Evolutionary conservation across 192 early-diverging fungal species (phyloP), one percentile per base, ranked within the genome.

Genomic region (Linnemannia elongata): DNA sequence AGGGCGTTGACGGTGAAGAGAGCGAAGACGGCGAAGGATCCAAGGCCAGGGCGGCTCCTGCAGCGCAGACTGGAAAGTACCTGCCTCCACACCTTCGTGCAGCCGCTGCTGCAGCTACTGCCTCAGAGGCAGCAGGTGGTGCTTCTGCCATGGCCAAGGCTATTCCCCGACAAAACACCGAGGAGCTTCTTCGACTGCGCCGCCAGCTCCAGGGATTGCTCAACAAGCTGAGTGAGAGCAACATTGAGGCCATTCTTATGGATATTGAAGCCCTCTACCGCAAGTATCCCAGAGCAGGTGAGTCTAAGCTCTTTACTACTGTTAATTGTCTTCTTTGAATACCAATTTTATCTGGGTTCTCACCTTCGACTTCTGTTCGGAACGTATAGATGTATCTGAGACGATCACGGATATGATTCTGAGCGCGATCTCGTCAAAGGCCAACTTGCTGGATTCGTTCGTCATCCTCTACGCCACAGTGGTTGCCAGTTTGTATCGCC

Each of bases 381-480:
- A 33, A 66, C 4, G 0, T 22, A n/a, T 87, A 95, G 94, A 97
- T 88, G 96, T 98, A 18, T 97, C 95, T n/a, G 91, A 96, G 45
- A 96, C 96, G 7, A 90, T 97, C 24, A 96, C 96, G 1, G 93
- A 93, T 15, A 81, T 96, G 54, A 93, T 98, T 33, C 77, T 98
- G 49, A 89, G 93, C 18, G 93, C 95, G 30, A 95, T 99, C 54
- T 92, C 93, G 33, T 95, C 95, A 79, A 96, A 95, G 76, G 91
- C 95, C 72, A 96, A 97, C 87, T 88, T 99, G 80, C 93, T 98
- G 33, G 97, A 97, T 87, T 96, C 97, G 1, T 98, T 98, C 88
- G 92, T 97, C 68, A 94, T 95, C 60, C 93, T 96, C 22, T 98
- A 98, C 82, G 97, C 97, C 2, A 95, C 96, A 4, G 92, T 98